Conservation (phyloP, 108 stramenopile genomes). For the Pseudonitzschia pungens region DNA sequence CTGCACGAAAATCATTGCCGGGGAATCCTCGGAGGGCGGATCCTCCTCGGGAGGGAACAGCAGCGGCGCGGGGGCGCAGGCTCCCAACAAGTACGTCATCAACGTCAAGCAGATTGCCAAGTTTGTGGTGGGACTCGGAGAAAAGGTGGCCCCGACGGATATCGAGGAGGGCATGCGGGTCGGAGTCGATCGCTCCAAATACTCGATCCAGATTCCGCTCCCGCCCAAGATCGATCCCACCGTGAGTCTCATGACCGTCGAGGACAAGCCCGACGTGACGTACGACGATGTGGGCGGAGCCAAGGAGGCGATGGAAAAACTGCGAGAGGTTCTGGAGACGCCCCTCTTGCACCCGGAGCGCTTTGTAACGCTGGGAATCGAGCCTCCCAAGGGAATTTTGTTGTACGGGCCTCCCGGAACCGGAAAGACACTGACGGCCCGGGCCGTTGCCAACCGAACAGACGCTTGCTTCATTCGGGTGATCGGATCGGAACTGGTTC, state of each 20-base stretch:
- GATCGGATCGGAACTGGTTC: conserved; percentile 94
- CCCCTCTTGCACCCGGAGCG: conserved; percentile 96
- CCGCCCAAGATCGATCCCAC: conserved; percentile 99
- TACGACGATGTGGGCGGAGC: conserved; percentile 99
- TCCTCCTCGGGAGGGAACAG: neutral
- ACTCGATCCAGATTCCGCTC: conserved; percentile 97
- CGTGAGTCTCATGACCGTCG: conserved; percentile 98
- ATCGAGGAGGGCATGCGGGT: conserved; percentile 99
- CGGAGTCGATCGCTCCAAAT: conserved; percentile 96
- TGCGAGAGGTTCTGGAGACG: conserved; percentile 94
- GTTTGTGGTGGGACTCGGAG: conserved; percentile 96
- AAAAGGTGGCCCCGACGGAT: conserved; percentile 98
- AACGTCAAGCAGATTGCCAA: conserved; percentile 99
- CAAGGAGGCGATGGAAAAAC: conserved; percentile 96
- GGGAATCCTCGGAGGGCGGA: conserved; percentile 28
- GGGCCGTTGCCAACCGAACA: conserved; percentile 96
- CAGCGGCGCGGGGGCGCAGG: conserved; percentile 13
- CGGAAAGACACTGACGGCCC: conserved; percentile 91
- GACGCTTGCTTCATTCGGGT: conserved; percentile 99
- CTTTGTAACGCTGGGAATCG: conserved; percentile 95
- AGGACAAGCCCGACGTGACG: conserved; percentile 99
- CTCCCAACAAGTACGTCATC: conserved; percentile 95
- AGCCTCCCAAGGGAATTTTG: conserved; percentile 97
- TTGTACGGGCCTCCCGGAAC: conserved; percentile 96
- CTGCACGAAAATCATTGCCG: conserved; percentile 97